These are phyloP conservation scores for Metrosideros polymorpha DNA, from an alignment of 441 rosid species.

Conservation along the genomic window DNA sequence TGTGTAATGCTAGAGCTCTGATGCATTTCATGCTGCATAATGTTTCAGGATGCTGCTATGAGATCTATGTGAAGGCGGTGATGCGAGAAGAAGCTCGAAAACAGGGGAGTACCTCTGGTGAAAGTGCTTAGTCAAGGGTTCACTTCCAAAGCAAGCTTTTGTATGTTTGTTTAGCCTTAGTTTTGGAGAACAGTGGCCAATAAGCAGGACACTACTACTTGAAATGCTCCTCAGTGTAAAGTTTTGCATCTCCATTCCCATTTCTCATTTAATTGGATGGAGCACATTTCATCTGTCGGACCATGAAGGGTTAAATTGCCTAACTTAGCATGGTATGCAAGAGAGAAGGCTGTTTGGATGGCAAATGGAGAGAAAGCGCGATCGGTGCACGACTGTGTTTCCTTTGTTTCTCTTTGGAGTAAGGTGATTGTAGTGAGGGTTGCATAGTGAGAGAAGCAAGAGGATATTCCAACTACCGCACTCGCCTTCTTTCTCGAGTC, in stretches of 20 bases:
- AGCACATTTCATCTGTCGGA: neutral
- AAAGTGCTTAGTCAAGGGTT: slow-evolving; percentile 14
- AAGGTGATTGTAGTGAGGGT: neutral
- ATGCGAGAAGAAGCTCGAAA: slow-evolving; percentile 65
- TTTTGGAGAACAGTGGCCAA: slow-evolving; percentile 18
- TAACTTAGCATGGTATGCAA: neutral
- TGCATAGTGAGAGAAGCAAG: neutral
- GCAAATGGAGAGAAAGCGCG: neutral
- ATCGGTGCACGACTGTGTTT: neutral
- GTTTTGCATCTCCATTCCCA: neutral
- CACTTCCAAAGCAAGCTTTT: slow-evolving; percentile 2
- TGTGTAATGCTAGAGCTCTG: neutral
- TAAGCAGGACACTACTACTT: neutral
- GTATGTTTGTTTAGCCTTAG: slow-evolving; percentile 1
- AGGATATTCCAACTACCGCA: neutral
- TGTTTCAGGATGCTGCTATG: slow-evolving; percentile 83
- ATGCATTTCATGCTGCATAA: neutral
- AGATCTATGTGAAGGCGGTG: slow-evolving; percentile 61
- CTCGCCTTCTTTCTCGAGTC: neutral
- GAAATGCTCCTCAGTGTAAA: neutral
- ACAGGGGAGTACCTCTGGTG: slow-evolving; percentile 14
- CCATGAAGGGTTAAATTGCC: neutral
- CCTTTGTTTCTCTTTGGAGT: neutral
- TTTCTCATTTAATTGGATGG: neutral
- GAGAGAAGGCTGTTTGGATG: neutral